Percentiles rank a stretch among this genome's conserved stretches.
phyloP scores from a whole-genome alignment of 345 rosid genomes.

The Syzygium aromaticum region DNA sequence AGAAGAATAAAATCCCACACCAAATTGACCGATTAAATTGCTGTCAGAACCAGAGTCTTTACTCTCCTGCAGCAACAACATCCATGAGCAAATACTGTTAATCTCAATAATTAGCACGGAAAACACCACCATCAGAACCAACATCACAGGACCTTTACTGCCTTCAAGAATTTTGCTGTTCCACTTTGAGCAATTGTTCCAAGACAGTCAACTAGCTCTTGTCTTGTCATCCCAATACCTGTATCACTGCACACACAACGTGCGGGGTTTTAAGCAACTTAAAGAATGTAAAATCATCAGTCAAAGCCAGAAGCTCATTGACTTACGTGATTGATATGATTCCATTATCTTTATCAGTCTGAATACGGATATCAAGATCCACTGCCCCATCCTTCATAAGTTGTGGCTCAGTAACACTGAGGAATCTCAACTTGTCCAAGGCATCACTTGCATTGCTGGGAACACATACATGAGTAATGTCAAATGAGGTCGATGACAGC shows the following conservation, averaged over 20 bases:
- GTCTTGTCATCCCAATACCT: constrained; percentile 94
- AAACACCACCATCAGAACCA: background rate
- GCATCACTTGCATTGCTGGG: constrained; percentile 98
- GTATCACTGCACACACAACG: constrained; percentile 47
- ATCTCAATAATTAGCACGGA: background rate
- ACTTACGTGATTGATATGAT: constrained; percentile 59
- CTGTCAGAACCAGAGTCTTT: constrained; percentile 71
- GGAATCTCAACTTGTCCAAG: constrained; percentile 83
- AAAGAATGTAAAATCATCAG: background rate
- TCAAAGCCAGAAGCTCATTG: background rate
- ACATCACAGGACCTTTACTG: constrained; percentile 53
- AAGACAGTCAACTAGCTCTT: constrained; percentile 91
- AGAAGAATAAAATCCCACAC: constrained; percentile 96
- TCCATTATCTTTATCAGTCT: constrained; percentile 81
- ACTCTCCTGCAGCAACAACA: constrained; percentile 51
- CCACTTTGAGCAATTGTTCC: constrained; percentile 99
- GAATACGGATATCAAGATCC: constrained; percentile 85
- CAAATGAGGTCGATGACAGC: background rate
- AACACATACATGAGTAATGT: constrained; percentile 1
- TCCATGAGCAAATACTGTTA: background rate
- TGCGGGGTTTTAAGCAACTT: background rate
- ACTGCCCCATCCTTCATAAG: constrained; percentile 51
- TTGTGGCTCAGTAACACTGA: constrained; percentile 70
- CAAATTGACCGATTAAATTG: constrained; percentile 96
- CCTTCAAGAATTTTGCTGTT: constrained; percentile 90